Evolutionary conservation across 495 filamentous ascomycete species (phyloP), one percentile per base, ranked within the genome.

Genomic region (Cetradonia linearis): DNA sequence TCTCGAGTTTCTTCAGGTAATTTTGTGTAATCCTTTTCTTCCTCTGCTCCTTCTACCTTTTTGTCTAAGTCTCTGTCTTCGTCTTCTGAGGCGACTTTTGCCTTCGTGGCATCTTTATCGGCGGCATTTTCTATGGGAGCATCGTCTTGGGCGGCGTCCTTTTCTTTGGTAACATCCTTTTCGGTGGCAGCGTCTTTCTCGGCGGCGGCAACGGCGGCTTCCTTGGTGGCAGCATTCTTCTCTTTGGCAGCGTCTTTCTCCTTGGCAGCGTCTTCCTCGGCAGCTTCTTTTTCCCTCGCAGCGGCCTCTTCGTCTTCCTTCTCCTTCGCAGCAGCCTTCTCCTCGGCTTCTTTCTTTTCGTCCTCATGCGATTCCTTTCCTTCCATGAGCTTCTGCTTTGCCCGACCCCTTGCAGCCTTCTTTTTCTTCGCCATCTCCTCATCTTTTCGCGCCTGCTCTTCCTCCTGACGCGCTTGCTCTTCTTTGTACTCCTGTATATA

Each of bases 401-500:
- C 20, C 33, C 7, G 9, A 7, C 7, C 33, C n/a, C n/a, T 33
- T 6, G 13, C 50, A 25, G 28, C 30, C 50, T 34, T 54, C 20
- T 34, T 54, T 18, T 6, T 54, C n/a, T 54, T 30, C 2, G 50
- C 50, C 33, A 33, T 23, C 50, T 31, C 30, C 16, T 23, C 28
- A 16, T 31, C 50, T 25, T 46, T 46, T 23, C 13, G 8, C 9
- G 42, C 42, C 9, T 46, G 42, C 18, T 20, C 50, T 13, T 54
- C 50, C 3, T 54, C 50, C 31, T 54, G 33, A 54, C 50, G 50
- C 11, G 50, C 50, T 28, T 54, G 50, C 33, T 54, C 50, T 31
- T 54, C 50, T 54, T 34, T 54, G 16, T 36, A 54, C 31, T 54
- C 50, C n/a, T 54, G 50, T 2, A 54, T 54, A 10, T 54, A 54